These are phyloP conservation scores for Cutaneotrichosporon cavernicola DNA, from an alignment of 1,284 basidiomycete species.

Conservation along the genomic window DNA sequence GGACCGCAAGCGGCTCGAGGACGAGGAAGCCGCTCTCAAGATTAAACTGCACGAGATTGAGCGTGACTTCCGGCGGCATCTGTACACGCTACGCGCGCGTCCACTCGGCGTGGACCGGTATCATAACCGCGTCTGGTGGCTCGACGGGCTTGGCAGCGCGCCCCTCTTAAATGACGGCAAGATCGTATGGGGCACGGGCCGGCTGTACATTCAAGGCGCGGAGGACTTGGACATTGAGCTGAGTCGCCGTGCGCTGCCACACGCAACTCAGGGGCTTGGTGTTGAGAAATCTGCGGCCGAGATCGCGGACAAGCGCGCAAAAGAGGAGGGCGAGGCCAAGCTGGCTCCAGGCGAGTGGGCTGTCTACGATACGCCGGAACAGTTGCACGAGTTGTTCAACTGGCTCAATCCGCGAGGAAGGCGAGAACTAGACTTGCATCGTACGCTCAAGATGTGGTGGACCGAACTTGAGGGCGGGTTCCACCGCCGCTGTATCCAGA, in stretches of 20 bases:
- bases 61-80: slow-evolving; percentile 83
- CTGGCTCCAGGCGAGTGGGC: slow-evolving; percentile 81
- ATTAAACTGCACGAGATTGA: slow-evolving; percentile 81
- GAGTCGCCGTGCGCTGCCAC: slow-evolving; percentile 54
- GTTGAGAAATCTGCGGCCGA: slow-evolving; percentile 59
- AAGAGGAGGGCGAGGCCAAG: slow-evolving; percentile 72
- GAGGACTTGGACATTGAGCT: slow-evolving; percentile 73
- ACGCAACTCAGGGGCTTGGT: slow-evolving; percentile 16
- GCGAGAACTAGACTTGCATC: slow-evolving; percentile 79
- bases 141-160: slow-evolving; percentile 88
- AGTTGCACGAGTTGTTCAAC: slow-evolving; percentile 76
- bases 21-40: slow-evolving; percentile 78
- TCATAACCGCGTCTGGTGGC: slow-evolving; percentile 96
- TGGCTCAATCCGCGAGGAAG: slow-evolving; percentile 92
- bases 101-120: slow-evolving; percentile 90
- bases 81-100: slow-evolving; percentile 77
- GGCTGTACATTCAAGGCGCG: slow-evolving; percentile 86
- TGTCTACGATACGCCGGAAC: slow-evolving; percentile 78
- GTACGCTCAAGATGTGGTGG: slow-evolving; percentile 77
- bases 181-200: slow-evolving; percentile 75
- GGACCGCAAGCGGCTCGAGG: slow-evolving; percentile 77
- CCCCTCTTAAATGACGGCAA: slow-evolving; percentile 67
- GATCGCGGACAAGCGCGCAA: slow-evolving; percentile 58
- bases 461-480: slow-evolving; percentile 79
- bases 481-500: slow-evolving; percentile 34